Evolutionary conservation across 805 yeast species (phyloP).

Genomic region (Lipomyces orientalis): DNA sequence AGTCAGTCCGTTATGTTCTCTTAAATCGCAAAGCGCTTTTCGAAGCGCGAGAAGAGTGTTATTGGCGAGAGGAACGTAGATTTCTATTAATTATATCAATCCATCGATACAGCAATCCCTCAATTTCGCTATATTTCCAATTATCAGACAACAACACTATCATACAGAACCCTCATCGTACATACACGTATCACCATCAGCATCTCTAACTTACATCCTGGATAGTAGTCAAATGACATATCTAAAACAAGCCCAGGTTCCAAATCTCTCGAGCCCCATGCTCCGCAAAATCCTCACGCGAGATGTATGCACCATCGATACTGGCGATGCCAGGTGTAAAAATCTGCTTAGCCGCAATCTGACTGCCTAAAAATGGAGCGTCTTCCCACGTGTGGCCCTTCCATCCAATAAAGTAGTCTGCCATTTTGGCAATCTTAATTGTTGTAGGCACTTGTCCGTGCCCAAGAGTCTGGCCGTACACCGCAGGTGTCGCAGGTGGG

Average conservation of each 20-base stretch:
- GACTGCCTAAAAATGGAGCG: slow-evolving; percentile 81
- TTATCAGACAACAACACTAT: too few species aligned
- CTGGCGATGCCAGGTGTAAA: slow-evolving; percentile 63
- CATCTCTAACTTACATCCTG: background rate
- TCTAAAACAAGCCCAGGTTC: slow-evolving; percentile 52
- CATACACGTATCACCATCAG: background rate
- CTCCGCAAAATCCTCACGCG: slow-evolving; percentile 72
- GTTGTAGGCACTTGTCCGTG: slow-evolving; percentile 80
- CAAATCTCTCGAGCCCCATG: slow-evolving; percentile 84
- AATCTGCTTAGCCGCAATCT: slow-evolving; percentile 84
- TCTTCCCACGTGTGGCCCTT: slow-evolving; percentile 78
- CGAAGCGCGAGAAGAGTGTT: too few species aligned
- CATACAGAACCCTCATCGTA: too few species aligned
- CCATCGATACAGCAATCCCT: too few species aligned
- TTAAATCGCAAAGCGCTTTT: too few species aligned
- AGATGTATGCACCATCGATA: slow-evolving; percentile 66
- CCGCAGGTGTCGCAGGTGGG: slow-evolving; percentile 44
- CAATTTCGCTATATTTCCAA: too few species aligned
- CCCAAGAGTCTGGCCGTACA: slow-evolving; percentile 35
- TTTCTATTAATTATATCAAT: too few species aligned
- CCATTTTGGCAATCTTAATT: slow-evolving; percentile 69
- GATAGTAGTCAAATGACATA: background rate
- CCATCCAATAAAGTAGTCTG: slow-evolving; percentile 96
- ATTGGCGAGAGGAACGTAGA: too few species aligned
- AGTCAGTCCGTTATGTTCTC: too few species aligned